These are phyloP conservation scores for Stylonectria norvegica DNA, from an alignment of 2,329 filamentous ascomycete genomes.

Conservation along the genomic window DNA sequence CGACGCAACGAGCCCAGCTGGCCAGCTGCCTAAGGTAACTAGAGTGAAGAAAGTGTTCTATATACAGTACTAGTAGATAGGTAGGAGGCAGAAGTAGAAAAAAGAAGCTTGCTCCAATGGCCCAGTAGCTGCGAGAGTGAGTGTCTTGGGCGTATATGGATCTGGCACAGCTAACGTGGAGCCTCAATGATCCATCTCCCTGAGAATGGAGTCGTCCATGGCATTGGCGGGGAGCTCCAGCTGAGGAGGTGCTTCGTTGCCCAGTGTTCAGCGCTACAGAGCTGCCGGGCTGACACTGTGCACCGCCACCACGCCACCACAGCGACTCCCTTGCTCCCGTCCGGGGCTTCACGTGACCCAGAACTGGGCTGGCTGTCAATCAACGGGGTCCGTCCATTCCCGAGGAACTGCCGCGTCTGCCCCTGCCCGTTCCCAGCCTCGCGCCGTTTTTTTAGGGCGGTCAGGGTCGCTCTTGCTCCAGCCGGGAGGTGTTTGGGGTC, in stretches of 20 bases:
- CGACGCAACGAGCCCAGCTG: too few species aligned
- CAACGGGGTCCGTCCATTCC: background rate
- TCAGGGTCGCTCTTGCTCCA: conserved; percentile 1
- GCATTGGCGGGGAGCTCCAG: background rate
- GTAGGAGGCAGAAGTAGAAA: background rate
- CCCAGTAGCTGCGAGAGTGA: background rate
- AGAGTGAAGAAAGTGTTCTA: too few species aligned
- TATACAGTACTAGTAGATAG: background rate
- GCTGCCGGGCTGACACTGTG: too few species aligned
- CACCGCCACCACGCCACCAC: too few species aligned
- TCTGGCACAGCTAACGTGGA: background rate
- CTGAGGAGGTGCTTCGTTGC: background rate
- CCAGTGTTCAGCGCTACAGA: background rate
- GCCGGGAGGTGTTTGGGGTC: too few species aligned
- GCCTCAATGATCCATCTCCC: too few species aligned
- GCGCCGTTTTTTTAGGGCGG: conserved; percentile 11
- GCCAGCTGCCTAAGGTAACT: too few species aligned
- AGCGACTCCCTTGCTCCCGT: too few species aligned
- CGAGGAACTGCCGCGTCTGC: background rate
- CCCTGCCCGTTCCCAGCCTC: conserved; percentile 10
- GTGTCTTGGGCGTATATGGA: background rate
- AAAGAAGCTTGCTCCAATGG: background rate
- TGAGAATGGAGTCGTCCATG: conserved; percentile 1
- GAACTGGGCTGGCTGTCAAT: background rate
- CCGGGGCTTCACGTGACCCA: background rate